Base-by-base conservation (phyloP, 768 basidiomycete genomes). In the Russula sp. region DNA sequence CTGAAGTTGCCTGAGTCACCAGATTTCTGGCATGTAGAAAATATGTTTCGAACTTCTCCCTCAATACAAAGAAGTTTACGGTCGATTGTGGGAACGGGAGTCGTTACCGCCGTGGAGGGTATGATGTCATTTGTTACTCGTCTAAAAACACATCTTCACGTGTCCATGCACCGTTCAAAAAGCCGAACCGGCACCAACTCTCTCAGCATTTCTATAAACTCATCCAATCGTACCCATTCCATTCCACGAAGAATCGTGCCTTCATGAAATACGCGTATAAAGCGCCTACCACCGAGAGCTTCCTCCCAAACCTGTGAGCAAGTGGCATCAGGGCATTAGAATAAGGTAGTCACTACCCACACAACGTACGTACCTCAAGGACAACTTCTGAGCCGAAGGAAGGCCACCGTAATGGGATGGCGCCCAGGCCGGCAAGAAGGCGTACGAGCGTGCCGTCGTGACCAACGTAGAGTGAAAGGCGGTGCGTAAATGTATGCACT, bases 381-480 rank as follows among this genome's bases (percentile, higher is more conserved):
- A 79, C 62, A n/a, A 80, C 75, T 67, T 81, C 80, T 20, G 76
- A 77, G 3, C 80, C 80, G 60, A 81, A 72, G 0, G 81, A 79
- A 0, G 81, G 81, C 81, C 81, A 83, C 40, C 79, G 75, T 58
- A 80, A 63, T 2, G 70, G 69, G 9, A 64, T 64, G 22, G 61
- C 69, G 4, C 81, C 79, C 2, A 82, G 74, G 9, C 76, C 76
- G 1, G 77, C 72, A 2, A 75, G 72, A 11, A 76, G 71, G 24
- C 75, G 71, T 59, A 76, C 76, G 76, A 82, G 79, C 11, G 78
- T 75, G 9, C 80, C 79, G 58, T 82, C 81, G 59, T 82, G 81
- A 5, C 80, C 81, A 6, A 82, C 76, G 51, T 79, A 78, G 64
- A 81, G 75, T 42, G 73, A 72, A 22, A 79, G 55, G 59, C 77